Evolutionary conservation across 257 asterid genomes (phyloP).

Genomic region (Solanum paucissectum): DNA sequence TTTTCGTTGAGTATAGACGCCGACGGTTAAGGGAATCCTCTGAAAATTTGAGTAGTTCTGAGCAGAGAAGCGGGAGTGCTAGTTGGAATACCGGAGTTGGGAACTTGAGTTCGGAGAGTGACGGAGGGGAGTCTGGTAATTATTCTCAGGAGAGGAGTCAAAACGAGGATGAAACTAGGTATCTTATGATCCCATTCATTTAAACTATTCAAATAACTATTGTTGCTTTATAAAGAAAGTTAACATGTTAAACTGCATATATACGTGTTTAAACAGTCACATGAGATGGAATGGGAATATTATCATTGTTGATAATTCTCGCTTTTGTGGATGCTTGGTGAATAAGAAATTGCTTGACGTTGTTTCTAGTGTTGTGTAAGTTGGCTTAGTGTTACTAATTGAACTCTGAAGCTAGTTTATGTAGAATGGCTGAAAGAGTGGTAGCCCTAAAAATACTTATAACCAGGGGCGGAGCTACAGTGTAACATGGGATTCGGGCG

Average conservation of each 20-base stretch:
- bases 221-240: not conserved
- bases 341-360: not conserved
- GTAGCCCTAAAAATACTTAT: not conserved
- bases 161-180: conserved; percentile 63
- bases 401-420: not conserved
- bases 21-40: conserved; percentile 27
- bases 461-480: not conserved
- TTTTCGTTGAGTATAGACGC: conserved; percentile 48
- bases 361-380: not conserved
- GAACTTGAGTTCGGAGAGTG: conserved; percentile 64
- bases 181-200: not conserved
- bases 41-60: conserved; percentile 17
- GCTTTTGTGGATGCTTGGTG: not conserved
- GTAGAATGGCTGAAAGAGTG: not conserved
- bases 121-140: conserved; percentile 41
- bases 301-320: not conserved
- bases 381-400: not conserved
- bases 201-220: not conserved
- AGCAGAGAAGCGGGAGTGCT: conserved; percentile 16
- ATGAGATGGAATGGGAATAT: not conserved
- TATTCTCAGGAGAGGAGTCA: conserved; percentile 30
- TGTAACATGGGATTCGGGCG: not conserved
- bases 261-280: not conserved
- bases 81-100: conserved; percentile 22
- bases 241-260: not conserved